A percentile compares a stretch with the other conserved stretches of the same genome.
Evolutionary conservation across 768 basidiomycete species (phyloP).

Genomic region (Hericium alpestre): DNA sequence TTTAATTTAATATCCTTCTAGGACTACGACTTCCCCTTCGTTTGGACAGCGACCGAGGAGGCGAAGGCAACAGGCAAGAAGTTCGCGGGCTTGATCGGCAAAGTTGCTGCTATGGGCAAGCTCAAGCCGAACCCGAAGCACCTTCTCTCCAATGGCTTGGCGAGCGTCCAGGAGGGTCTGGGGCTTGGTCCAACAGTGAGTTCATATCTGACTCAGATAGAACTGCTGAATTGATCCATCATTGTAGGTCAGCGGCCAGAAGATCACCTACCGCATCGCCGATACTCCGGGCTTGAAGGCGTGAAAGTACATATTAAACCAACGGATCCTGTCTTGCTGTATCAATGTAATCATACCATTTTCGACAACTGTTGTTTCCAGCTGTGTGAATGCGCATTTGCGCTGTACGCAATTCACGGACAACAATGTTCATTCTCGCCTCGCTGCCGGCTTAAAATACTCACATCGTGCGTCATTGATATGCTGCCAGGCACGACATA

Average conservation of each 20-base stretch:
- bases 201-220: neutral
- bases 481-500: too few relatives aligned
- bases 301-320: too few relatives aligned
- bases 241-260: neutral
- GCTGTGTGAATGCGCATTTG: too few relatives aligned
- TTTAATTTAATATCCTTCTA: neutral
- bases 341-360: neutral
- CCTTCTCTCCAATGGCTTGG: conserved; percentile 17
- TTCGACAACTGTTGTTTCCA: too few relatives aligned
- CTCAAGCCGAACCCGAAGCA: conserved; percentile 18
- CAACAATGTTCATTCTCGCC: too few relatives aligned
- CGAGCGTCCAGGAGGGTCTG: conserved; percentile 12
- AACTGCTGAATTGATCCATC: neutral
- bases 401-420: too few relatives aligned
- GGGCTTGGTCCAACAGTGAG: neutral
- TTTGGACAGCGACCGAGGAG: conserved; percentile 5
- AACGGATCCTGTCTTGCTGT: too few relatives aligned
- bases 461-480: too few relatives aligned
- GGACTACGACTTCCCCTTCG: conserved; percentile 12
- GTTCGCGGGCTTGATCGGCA: conserved; percentile 7
- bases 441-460: too few relatives aligned
- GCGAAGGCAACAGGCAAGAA: neutral
- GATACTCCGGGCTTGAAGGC: neutral
- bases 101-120: conserved; percentile 11
- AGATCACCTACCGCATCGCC: neutral